Evolutionary conservation across 2,329 filamentous ascomycete species (phyloP).

Genomic region (Fusarium sterilihyphosum): DNA sequence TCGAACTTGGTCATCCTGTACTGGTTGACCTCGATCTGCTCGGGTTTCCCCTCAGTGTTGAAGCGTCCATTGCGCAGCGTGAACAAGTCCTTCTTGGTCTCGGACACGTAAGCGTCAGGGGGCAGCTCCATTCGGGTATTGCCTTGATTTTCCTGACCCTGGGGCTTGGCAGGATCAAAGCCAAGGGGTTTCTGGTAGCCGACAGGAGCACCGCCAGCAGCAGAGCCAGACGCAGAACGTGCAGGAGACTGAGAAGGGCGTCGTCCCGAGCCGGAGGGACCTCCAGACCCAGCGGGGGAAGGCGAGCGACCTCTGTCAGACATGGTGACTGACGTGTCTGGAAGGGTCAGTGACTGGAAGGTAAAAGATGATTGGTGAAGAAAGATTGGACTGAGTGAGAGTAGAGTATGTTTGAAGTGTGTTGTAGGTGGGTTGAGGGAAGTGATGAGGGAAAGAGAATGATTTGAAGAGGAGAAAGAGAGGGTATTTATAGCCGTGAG

Average conservation of each 20-base stretch:
- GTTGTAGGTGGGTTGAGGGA: not conserved
- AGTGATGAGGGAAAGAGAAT: not conserved
- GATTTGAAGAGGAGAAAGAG: not conserved
- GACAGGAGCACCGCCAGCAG: slow-evolving; percentile 18
- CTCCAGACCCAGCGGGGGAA: slow-evolving; percentile 27
- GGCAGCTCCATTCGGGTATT: slow-evolving; percentile 67
- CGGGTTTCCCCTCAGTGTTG: slow-evolving; percentile 66
- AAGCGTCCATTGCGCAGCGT: slow-evolving; percentile 53
- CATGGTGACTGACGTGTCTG: slow-evolving; percentile 38
- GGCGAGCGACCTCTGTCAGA: slow-evolving; percentile 48
- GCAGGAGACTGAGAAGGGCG: slow-evolving; percentile 34
- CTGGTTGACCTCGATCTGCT: slow-evolving; percentile 74
- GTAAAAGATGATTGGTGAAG: not conserved
- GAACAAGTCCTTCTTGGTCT: slow-evolving; percentile 49
- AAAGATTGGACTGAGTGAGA: slow-evolving; percentile 1
- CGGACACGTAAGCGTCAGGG: slow-evolving; percentile 62
- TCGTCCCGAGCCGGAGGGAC: slow-evolving; percentile 27
- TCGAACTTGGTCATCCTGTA: slow-evolving; percentile 71
- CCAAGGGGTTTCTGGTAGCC: slow-evolving; percentile 49
- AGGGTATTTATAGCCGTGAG: not conserved
- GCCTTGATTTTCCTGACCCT: slow-evolving; percentile 45
- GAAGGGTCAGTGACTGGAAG: not conserved
- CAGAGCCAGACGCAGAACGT: slow-evolving; percentile 30
- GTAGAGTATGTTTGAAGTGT: not conserved
- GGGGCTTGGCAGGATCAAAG: slow-evolving; percentile 55